phyloP scores from a whole-genome alignment of 2,329 filamentous ascomycete species.

The Pochonia chlamydosporia region DNA sequence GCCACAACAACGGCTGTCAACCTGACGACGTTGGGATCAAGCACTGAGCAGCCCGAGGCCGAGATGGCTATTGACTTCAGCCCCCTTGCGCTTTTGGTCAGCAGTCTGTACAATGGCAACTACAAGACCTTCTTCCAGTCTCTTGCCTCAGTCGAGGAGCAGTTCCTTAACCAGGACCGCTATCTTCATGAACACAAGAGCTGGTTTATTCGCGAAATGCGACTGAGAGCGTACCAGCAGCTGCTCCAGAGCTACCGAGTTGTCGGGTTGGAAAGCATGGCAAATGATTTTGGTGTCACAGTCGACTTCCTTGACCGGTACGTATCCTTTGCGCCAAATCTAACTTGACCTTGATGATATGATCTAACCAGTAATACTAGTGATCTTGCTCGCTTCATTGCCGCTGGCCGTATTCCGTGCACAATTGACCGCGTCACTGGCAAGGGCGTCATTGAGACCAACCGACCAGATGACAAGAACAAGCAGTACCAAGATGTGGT shows the following conservation, averaged over 20 bases:
- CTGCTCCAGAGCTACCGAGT: constrained; percentile 95
- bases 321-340: constrained; percentile 23
- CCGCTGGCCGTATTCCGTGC: constrained; percentile 87
- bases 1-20: constrained; percentile 66
- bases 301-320: constrained; percentile 95
- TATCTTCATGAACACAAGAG: constrained; percentile 93
- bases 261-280: constrained; percentile 96
- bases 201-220: constrained; percentile 99
- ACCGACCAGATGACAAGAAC: constrained; percentile 97
- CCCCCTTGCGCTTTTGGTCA: constrained; percentile 79
- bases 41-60: constrained; percentile 66
- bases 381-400: constrained; percentile 95
- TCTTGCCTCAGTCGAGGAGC: constrained; percentile 83
- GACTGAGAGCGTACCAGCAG: constrained; percentile 92
- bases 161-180: constrained; percentile 88
- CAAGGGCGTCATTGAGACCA: constrained; percentile 96
- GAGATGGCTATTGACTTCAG: constrained; percentile 86
- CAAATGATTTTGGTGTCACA: constrained; percentile 90
- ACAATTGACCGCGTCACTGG: constrained; percentile 96
- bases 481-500: constrained; percentile 99
- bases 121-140: constrained; percentile 93
- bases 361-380: constrained; percentile 35
- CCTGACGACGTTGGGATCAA: constrained; percentile 73
- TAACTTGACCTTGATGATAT: neutral
- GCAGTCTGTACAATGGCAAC: constrained; percentile 86